Base-by-base conservation (phyloP, 2,329 filamentous ascomycete species). In the Pseudogymnoascus sp. region DNA sequence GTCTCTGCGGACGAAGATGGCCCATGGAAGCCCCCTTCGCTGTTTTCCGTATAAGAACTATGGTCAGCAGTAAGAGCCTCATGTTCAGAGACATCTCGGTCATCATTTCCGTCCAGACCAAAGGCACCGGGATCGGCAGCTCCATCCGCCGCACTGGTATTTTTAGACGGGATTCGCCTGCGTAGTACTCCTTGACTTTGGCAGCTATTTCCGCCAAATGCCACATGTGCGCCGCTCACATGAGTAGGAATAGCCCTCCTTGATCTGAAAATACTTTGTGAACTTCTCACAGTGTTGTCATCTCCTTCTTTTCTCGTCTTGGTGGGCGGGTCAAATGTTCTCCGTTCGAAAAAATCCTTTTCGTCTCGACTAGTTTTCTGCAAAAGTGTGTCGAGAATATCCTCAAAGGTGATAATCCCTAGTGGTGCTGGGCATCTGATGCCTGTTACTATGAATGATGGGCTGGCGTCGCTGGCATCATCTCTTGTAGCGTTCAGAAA, bases 321-420 rank as follows among this genome's bases (percentile, higher is more conserved):
- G 3, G 62, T 68, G 25, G 64, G 64, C 16, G 65, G 66, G 5
- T 30, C 58, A 8, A 58, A 59, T 7, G 58, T 62, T 23, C 19
- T 14, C 19, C 58, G 28, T 12, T 67, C 63, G 33, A 67, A 69
- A 60, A 67, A 69, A 30, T 70, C 67, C 49, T 63, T 67, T 35
- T 70, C 68, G 25, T 69, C 67, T 28, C 62, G 61, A 30, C 67
- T 66, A 11, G 65, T 66, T 35, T 67, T 71, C 55, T 68, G 68
- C 25, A 71, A 62, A 41, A 71, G 64, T 1, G 63, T 62, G 62
- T 68, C 65, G 5, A 71, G 61, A 39, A 71, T 61, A 55, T 71
- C 69, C 35, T 71, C 69, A 45, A 69, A 69, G 2, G 70, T 70
- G 22, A 71, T 41, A 11, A 71, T 69, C 2, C 70, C 70, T n/a